Percentiles rank a stretch among this genome's conserved stretches.
Evolutionary conservation across 768 basidiomycete genomes (phyloP).

Genomic region (Agaricus bisporus): DNA sequence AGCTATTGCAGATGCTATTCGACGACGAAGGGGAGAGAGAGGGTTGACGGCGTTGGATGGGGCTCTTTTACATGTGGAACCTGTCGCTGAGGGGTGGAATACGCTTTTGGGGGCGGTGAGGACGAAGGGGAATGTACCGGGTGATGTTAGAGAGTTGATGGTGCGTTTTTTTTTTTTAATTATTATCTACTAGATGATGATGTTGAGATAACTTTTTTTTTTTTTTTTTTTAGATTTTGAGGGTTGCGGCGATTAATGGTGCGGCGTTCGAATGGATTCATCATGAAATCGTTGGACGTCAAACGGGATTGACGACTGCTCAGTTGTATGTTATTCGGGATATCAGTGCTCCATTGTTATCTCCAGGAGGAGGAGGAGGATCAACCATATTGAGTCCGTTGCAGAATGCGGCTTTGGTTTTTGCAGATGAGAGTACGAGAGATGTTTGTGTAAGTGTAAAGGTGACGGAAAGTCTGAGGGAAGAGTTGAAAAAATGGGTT

Average conservation of each 20-base stretch:
- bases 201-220: neutral
- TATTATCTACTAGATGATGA: too few species aligned
- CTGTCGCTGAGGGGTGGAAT: conserved; percentile 46
- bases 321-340: conserved; percentile 55
- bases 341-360: conserved; percentile 30
- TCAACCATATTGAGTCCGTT: conserved; percentile 40
- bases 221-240: conserved; percentile 31
- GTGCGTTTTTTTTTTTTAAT: conserved; percentile 22
- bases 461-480: conserved; percentile 34
- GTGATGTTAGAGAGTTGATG: conserved; percentile 46
- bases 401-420: conserved; percentile 46
- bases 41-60: conserved; percentile 47
- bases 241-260: conserved; percentile 43
- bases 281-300: conserved; percentile 44
- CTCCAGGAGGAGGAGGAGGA: conserved; percentile 23
- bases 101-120: conserved; percentile 43
- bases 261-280: conserved; percentile 54
- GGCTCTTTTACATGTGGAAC: conserved; percentile 41
- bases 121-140: conserved; percentile 39
- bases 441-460: conserved; percentile 35
- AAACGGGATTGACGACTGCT: conserved; percentile 42
- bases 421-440: conserved; percentile 55
- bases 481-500: conserved; percentile 25
- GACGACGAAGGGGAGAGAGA: conserved; percentile 39
- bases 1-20: conserved; percentile 41